phyloP scores from a whole-genome alignment of 768 basidiomycete species.

The Mycena pura region DNA sequence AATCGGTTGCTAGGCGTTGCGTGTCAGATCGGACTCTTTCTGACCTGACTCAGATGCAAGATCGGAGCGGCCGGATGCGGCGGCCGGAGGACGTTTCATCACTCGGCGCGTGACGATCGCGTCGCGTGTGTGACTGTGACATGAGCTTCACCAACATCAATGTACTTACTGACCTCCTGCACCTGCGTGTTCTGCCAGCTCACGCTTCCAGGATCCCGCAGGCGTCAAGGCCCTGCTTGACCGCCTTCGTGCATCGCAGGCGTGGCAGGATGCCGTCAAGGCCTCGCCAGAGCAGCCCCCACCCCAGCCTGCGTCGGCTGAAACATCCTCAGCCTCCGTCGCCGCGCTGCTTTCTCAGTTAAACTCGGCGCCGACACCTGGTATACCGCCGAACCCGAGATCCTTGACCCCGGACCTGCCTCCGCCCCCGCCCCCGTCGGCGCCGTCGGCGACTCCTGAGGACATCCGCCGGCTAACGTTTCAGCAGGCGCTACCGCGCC shows the following conservation, averaged over 20 bases:
- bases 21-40: too few species aligned
- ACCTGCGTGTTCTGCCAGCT: constrained; percentile 6
- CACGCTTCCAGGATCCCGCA: constrained; percentile 60
- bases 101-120: too few species aligned
- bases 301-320: constrained; percentile 5
- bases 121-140: too few species aligned
- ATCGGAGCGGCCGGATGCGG: too few species aligned
- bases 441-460: constrained; percentile 19
- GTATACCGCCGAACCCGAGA: background rate
- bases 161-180: constrained; percentile 40
- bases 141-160: constrained; percentile 66
- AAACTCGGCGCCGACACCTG: constrained; percentile 40
- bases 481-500: constrained; percentile 70
- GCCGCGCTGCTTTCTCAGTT: constrained; percentile 71
- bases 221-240: constrained; percentile 76
- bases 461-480: constrained; percentile 62
- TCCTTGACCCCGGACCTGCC: constrained; percentile 11
- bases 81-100: too few species aligned
- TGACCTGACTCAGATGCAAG: too few species aligned
- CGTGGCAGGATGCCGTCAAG: constrained; percentile 61
- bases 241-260: constrained; percentile 67
- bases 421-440: constrained; percentile 18
- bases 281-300: constrained; percentile 13
- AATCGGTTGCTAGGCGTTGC: background rate
- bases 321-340: constrained; percentile 45